A percentile compares a stretch with the other conserved stretches of the same genome.
phyloP scores from a whole-genome alignment of 805 yeast species.

The Yarrowia divulgata region DNA sequence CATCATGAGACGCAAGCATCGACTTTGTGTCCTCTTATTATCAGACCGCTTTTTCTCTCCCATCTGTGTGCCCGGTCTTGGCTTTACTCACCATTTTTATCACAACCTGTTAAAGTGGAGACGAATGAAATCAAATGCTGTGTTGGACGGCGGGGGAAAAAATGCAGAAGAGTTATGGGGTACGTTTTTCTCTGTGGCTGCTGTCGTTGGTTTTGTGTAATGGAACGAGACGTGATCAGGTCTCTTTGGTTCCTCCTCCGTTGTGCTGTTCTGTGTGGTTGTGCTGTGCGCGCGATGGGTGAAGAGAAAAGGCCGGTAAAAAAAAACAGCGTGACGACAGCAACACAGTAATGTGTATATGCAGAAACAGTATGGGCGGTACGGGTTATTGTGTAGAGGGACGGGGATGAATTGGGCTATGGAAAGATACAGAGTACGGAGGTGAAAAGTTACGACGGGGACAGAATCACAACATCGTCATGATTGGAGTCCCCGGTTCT shows the following conservation, averaged over 20 bases:
- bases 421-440: constrained; percentile 17
- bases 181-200: not conserved
- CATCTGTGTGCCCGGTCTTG: not conserved
- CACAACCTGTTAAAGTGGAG: not conserved
- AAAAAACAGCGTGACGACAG: constrained; percentile 34
- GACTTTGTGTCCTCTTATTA: not conserved
- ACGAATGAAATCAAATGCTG: not conserved
- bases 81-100: constrained; percentile 27
- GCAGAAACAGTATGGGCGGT: constrained; percentile 11
- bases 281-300: constrained; percentile 9
- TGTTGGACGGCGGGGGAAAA: not conserved
- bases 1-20: not conserved
- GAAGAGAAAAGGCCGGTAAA: constrained; percentile 23
- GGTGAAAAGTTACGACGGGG: not conserved
- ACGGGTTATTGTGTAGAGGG: constrained; percentile 18
- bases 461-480: not conserved
- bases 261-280: constrained; percentile 3
- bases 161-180: not conserved
- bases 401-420: constrained; percentile 13
- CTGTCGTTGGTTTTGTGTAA: not conserved
- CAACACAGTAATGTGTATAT: constrained; percentile 26
- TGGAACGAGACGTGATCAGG: constrained; percentile 10
- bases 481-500: not conserved
- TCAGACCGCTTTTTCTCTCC: not conserved
- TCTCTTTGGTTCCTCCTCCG: not conserved